Evolutionary conservation across 768 basidiomycete species (phyloP).

Genomic region (Hortiboletus flavorubellus): DNA sequence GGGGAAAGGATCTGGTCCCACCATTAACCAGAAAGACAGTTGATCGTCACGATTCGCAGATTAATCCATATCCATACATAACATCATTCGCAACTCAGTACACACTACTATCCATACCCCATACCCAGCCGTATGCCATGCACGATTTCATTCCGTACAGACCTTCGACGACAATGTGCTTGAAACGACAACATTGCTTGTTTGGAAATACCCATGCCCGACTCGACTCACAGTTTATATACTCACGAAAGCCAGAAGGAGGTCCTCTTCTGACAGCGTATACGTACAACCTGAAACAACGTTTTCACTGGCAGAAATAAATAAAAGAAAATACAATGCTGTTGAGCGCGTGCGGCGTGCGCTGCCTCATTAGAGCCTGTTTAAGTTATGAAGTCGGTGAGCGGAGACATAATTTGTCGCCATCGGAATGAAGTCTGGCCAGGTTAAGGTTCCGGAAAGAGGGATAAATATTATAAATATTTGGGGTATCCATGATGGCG

Average conservation of each 20-base stretch:
- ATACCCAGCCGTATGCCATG: background rate
- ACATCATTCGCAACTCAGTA: conserved; percentile 5
- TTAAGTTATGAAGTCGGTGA: background rate
- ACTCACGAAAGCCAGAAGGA: conserved; percentile 5
- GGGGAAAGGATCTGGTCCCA: background rate
- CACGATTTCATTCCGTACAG: background rate
- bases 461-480: background rate
- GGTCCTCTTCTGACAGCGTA: background rate
- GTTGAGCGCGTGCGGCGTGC: conserved; percentile 1
- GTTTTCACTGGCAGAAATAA: background rate
- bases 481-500: background rate
- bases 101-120: background rate
- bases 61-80: conserved; percentile 7
- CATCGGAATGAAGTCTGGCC: background rate
- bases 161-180: no score
- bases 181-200: background rate
- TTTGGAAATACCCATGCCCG: conserved; percentile 3
- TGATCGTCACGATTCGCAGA: conserved; percentile 6
- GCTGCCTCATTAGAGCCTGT: background rate
- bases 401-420: background rate
- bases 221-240: background rate
- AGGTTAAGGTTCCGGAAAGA: background rate
- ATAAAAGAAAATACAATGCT: background rate
- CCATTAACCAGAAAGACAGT: background rate
- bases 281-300: conserved; percentile 9